Base-by-base conservation (phyloP, 2,329 filamentous ascomycete genomes). In the Pleoardoris graminearum region DNA sequence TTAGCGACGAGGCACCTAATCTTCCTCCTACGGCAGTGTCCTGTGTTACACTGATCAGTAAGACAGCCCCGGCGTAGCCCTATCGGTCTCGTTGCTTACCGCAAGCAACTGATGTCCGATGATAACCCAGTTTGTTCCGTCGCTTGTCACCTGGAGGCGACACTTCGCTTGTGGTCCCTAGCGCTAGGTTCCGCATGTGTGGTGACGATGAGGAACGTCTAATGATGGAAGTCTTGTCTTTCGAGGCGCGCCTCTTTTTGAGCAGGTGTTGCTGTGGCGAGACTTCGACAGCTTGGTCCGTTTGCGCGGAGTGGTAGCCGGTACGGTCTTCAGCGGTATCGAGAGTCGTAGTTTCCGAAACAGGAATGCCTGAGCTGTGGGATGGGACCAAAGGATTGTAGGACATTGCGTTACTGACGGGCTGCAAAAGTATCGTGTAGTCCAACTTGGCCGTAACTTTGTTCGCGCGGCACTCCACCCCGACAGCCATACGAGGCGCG, bases 101-200 rank as follows among this genome's bases (percentile, higher is more conserved):
- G 79, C 93, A 97, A 63, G 93, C 94, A 64, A 97, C 90, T 38
- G 92, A 95, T 30, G 91, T 96, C 68, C 93, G 85, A 77, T 97
- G 93, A 71, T 97, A 97, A 33, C 93, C 93, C 55, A 97, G 81
- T 76, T 96, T 97, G 74, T 96, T 97, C 69, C 92, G 85, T 69
- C 85, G 84, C 71, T 88, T 89, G 63, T 88, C 84, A 30, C 82
- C 80, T 37, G 73, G 75, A 46, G 77, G 76, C 55, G 77, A 78
- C 58, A 80, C 66, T 32, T 75, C 75, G 63, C 71, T 70, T 36
- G 69, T 67, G 30, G 70, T 72, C 30, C 62, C 60, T 17, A 72
- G 60, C 19, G 69, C 66, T 32, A 76, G 59, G 48, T 72, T 75
- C 61, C 74, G 76, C 64, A 80, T 73, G 61, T 79, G 77, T 57